Percentiles rank a stretch among this genome's conserved stretches.
Conservation (phyloP, 495 filamentous ascomycete species). For the Lasiosphaeris hirsuta region DNA sequence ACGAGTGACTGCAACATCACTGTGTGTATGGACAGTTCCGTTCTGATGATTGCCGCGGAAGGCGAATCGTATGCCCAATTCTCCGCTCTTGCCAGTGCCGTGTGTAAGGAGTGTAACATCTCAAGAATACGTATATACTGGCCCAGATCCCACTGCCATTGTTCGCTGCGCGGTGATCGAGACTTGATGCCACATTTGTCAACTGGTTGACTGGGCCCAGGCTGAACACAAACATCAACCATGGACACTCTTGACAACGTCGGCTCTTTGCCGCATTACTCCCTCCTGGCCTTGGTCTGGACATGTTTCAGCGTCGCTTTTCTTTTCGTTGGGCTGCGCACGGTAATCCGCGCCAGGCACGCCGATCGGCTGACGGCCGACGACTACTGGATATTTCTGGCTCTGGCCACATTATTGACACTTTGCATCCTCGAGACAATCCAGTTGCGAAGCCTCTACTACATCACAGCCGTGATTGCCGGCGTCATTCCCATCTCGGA, state of each 20-base stretch:
- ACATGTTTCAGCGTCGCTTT: conserved; percentile 34
- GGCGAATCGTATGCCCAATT: too few species aligned
- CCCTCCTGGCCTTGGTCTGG: conserved; percentile 35
- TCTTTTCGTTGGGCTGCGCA: conserved; percentile 38
- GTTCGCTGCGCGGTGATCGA: too few species aligned
- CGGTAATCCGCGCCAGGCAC: conserved; percentile 33
- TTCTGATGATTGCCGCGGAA: too few species aligned
- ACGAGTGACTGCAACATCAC: too few species aligned
- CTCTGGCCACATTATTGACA: conserved; percentile 33
- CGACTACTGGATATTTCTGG: conserved; percentile 44
- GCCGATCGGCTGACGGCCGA: conserved; percentile 33
- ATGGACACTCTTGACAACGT: conserved; percentile 14
- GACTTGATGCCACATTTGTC: neutral
- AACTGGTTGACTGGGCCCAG: too few species aligned
- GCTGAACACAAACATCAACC: neutral
- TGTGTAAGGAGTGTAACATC: too few species aligned
- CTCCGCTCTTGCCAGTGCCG: too few species aligned
- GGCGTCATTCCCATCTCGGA: conserved; percentile 28
- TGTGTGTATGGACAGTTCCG: too few species aligned
- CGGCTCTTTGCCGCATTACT: conserved; percentile 23
- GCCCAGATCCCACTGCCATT: too few species aligned
- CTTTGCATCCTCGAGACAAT: conserved; percentile 44
- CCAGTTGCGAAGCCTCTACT: conserved; percentile 42
- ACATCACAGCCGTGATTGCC: conserved; percentile 28
- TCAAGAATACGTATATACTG: too few species aligned